Conservation (phyloP, 768 basidiomycete species). For the Mycena amicta region DNA sequence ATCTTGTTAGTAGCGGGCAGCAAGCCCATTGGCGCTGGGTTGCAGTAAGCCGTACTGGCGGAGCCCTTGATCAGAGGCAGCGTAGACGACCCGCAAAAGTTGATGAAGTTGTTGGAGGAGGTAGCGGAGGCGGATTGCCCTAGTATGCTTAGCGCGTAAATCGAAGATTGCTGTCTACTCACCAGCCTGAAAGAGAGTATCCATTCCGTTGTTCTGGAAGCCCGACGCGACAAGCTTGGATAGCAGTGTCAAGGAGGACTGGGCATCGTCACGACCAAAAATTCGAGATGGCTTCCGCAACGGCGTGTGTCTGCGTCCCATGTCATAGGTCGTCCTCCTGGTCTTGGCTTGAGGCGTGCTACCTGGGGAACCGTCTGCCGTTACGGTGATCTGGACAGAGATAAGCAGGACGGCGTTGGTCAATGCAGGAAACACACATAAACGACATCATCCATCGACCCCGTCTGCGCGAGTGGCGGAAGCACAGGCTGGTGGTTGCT, state of each 20-base stretch:
- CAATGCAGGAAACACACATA: conserved; percentile 29
- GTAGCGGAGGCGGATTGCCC: conserved; percentile 51
- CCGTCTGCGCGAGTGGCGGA: conserved; percentile 42
- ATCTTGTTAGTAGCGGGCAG: conserved; percentile 22
- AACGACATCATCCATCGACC: conserved; percentile 40
- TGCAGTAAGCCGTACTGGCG: conserved; percentile 31
- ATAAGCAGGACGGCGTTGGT: background rate
- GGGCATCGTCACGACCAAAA: background rate
- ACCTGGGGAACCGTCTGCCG: conserved; percentile 17
- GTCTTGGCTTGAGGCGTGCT: background rate
- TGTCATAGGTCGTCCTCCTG: background rate
- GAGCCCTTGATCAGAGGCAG: conserved; percentile 48
- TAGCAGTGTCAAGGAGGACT: conserved; percentile 29
- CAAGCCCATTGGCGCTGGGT: conserved; percentile 17
- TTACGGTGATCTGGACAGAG: conserved; percentile 28
- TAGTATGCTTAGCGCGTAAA: background rate
- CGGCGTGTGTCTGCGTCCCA: background rate
- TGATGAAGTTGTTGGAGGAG: conserved; percentile 61
- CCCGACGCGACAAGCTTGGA: conserved; percentile 34
- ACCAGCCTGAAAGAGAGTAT: conserved; percentile 14
- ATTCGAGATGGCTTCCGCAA: too few relatives aligned
- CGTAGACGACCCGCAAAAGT: conserved; percentile 46
- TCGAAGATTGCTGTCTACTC: background rate
- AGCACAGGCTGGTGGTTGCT: conserved; percentile 38
- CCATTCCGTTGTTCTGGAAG: conserved; percentile 40